Conservation (phyloP, 2,329 filamentous ascomycete genomes). For the Diaporthe sp. region DNA sequence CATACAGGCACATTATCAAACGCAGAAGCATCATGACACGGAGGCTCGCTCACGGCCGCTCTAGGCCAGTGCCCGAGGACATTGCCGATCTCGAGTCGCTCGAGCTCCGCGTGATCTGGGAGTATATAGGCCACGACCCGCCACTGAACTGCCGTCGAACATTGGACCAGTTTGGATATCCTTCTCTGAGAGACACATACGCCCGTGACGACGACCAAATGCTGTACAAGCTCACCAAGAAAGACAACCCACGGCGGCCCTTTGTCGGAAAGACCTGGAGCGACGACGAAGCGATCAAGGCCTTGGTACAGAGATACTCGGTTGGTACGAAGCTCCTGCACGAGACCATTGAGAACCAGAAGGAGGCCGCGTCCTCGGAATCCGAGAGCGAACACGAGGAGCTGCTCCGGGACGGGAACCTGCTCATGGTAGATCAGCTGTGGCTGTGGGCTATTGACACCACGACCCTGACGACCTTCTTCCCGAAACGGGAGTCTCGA, state of each 20-base stretch:
- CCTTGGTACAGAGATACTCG: slow-evolving; percentile 39
- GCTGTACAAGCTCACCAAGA: slow-evolving; percentile 75
- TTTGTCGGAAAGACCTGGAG: slow-evolving; percentile 33
- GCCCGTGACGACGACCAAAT: slow-evolving; percentile 77
- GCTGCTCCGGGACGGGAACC: slow-evolving; percentile 62
- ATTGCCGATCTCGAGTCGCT: slow-evolving; percentile 69
- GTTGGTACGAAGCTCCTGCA: slow-evolving; percentile 38
- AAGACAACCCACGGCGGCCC: slow-evolving; percentile 48
- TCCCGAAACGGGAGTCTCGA: slow-evolving; percentile 67
- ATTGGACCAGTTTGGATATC: slow-evolving; percentile 75
- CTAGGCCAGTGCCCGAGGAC: slow-evolving; percentile 67
- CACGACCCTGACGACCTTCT: slow-evolving; percentile 67
- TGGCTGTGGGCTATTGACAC: slow-evolving; percentile 73
- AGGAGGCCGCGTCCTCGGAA: slow-evolving; percentile 42
- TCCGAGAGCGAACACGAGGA: slow-evolving; percentile 45
- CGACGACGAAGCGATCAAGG: slow-evolving; percentile 40
- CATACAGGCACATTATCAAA: slow-evolving; percentile 69
- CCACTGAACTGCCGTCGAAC: slow-evolving; percentile 74
- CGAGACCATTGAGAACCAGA: slow-evolving; percentile 37
- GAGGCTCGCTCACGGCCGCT: slow-evolving; percentile 66
- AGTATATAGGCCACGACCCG: slow-evolving; percentile 72
- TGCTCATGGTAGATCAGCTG: slow-evolving; percentile 77
- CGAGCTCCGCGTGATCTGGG: slow-evolving; percentile 74
- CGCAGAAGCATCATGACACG: slow-evolving; percentile 68
- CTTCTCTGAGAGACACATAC: slow-evolving; percentile 71